These are phyloP conservation scores for Penium margaritaceum DNA, from an alignment of 139 green algal genomes.

Conservation along the genomic window DNA sequence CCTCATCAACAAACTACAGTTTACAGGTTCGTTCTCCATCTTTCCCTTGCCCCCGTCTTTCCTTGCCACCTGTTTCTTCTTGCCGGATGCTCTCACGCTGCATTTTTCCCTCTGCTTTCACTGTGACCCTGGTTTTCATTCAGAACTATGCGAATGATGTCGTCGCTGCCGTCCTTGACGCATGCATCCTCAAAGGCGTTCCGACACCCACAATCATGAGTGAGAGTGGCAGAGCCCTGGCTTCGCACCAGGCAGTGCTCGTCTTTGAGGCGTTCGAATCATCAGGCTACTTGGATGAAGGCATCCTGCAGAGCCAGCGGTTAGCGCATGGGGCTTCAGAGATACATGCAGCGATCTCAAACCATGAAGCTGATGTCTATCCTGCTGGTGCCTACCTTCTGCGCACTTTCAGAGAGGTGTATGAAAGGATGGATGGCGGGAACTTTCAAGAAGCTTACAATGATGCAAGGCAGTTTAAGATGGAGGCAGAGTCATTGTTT, in stretches of 20 bases:
- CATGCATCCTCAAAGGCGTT: constrained; percentile 54
- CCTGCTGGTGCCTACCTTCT: constrained; percentile 53
- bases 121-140: neutral
- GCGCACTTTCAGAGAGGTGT: constrained; percentile 50
- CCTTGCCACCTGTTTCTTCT: neutral
- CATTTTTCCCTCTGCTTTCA: neutral
- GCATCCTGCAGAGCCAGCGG: constrained; percentile 17
- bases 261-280: constrained; percentile 61
- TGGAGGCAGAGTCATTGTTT: constrained; percentile 57
- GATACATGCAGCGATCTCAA: neutral
- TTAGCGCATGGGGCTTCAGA: too few species aligned
- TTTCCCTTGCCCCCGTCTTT: neutral
- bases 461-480: constrained; percentile 61
- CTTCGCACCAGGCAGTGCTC: constrained; percentile 59
- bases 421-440: constrained; percentile 14
- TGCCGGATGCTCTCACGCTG: neutral
- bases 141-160: constrained; percentile 62
- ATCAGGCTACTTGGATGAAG: neutral
- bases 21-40: constrained; percentile 37
- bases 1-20: constrained; percentile 51
- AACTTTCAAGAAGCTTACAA: constrained; percentile 55
- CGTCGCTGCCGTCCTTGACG: constrained; percentile 58
- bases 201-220: constrained; percentile 50
- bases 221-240: constrained; percentile 58
- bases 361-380: neutral